Evolutionary conservation across 495 filamentous ascomycete genomes (phyloP).

Genomic region (Aspergillus baeticus): DNA sequence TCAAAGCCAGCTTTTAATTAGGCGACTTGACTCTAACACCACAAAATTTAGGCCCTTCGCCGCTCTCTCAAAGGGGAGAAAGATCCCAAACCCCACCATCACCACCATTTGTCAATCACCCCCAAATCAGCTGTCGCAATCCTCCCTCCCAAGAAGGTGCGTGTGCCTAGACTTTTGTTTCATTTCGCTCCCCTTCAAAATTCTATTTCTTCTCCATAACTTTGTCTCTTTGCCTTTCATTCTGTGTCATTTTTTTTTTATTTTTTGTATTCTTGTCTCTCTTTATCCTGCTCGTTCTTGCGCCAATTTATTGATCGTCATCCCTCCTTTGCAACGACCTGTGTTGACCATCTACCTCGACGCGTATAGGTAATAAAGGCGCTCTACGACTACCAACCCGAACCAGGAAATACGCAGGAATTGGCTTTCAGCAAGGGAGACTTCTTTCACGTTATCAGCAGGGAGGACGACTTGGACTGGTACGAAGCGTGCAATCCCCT

Average conservation of each 20-base stretch:
- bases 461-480: slow-evolving; percentile 93
- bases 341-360: slow-evolving; percentile 20
- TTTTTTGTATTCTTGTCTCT: slow-evolving; percentile 6
- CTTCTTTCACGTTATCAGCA: slow-evolving; percentile 97
- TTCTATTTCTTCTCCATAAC: neutral
- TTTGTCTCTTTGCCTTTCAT: slow-evolving; percentile 4
- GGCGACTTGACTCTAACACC: slow-evolving; percentile 11
- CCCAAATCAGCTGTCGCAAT: slow-evolving; percentile 95
- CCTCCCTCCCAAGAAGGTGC: slow-evolving; percentile 92
- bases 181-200: slow-evolving; percentile 10
- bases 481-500: slow-evolving; percentile 98
- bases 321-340: slow-evolving; percentile 5
- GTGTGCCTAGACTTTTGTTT: slow-evolving; percentile 20
- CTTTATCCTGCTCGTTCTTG: slow-evolving; percentile 5
- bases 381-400: slow-evolving; percentile 85
- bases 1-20: slow-evolving; percentile 11
- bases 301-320: neutral
- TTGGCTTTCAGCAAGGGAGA: slow-evolving; percentile 90
- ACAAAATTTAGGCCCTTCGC: slow-evolving; percentile 62
- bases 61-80: slow-evolving; percentile 88
- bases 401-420: slow-evolving; percentile 65
- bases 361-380: slow-evolving; percentile 84
- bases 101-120: slow-evolving; percentile 81
- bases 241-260: slow-evolving; percentile 9
- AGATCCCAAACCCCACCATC: slow-evolving; percentile 68